phyloP scores from a whole-genome alignment of 139 green algal genomes.

The Haematococcus sp. region DNA sequence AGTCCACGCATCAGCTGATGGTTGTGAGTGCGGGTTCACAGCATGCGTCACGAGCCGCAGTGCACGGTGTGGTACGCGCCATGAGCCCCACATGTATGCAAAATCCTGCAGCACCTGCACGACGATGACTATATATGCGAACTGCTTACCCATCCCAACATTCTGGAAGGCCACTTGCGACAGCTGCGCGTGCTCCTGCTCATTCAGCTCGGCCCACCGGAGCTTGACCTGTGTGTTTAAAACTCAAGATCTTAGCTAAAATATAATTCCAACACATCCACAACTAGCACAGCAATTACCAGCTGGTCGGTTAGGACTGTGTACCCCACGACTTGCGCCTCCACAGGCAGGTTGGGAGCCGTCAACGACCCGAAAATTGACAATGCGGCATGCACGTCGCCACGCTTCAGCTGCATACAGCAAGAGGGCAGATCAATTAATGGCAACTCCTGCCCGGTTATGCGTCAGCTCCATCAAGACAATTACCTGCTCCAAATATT shows the following conservation, averaged over 20 bases:
- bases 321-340: slow-evolving; percentile 34
- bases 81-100: too few species aligned
- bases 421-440: not conserved
- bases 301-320: slow-evolving; percentile 13
- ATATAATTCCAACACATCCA: not conserved
- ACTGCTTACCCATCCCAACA: slow-evolving; percentile 7
- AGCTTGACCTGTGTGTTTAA: slow-evolving; percentile 20
- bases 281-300: not conserved
- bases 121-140: too few species aligned
- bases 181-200: slow-evolving; percentile 24
- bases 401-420: slow-evolving; percentile 28
- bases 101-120: too few species aligned
- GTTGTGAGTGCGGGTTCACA: not conserved
- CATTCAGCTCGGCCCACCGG: slow-evolving; percentile 29
- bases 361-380: slow-evolving; percentile 22
- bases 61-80: too few species aligned
- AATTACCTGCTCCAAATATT: not conserved
- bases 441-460: too few species aligned
- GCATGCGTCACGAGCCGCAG: too few species aligned
- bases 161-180: slow-evolving; percentile 32
- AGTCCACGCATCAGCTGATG: not conserved
- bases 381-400: slow-evolving; percentile 26
- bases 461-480: not conserved
- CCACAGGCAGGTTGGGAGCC: slow-evolving; percentile 20
- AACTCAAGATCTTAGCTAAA: not conserved